Evolutionary conservation across 2,329 filamentous ascomycete genomes (phyloP).

Genomic region (Penicillium verrucosum): DNA sequence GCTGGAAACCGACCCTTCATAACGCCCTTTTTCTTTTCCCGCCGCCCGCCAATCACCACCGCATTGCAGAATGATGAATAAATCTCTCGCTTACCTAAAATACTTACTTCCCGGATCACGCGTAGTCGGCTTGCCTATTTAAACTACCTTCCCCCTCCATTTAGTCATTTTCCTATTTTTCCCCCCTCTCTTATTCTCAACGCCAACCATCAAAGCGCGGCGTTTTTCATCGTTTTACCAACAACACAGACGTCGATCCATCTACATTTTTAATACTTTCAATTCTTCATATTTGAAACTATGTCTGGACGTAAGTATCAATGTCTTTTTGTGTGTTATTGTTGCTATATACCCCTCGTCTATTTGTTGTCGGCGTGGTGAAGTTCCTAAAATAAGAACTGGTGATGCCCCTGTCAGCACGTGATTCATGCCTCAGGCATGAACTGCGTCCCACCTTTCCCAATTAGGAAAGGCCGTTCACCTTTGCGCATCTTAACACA

Average conservation of each 20-base stretch:
- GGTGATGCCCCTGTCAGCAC: conserved; percentile 24
- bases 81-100: conserved; percentile 25
- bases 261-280: conserved; percentile 14
- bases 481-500: conserved; percentile 2
- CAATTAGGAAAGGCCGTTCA: conserved; percentile 2
- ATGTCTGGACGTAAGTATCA: conserved; percentile 44
- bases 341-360: background rate
- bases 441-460: conserved; percentile 9
- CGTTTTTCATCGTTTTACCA: conserved; percentile 18
- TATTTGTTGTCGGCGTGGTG: conserved; percentile 4
- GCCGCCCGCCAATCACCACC: conserved; percentile 35
- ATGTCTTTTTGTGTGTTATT: conserved; percentile 2
- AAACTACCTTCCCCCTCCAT: conserved; percentile 22
- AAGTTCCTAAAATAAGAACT: conserved; percentile 1
- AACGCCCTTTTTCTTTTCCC: conserved; percentile 36
- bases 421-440: conserved; percentile 25
- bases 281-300: conserved; percentile 19
- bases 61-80: conserved; percentile 26
- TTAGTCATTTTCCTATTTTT: conserved; percentile 17
- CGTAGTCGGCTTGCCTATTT: conserved; percentile 36
- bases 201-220: conserved; percentile 9
- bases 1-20: conserved; percentile 41
- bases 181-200: conserved; percentile 8
- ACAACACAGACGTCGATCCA: background rate
- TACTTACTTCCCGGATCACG: conserved; percentile 22